Conservation (phyloP, 2,329 filamentous ascomycete genomes). For the Teratosphaeria pseudoeucalypti region DNA sequence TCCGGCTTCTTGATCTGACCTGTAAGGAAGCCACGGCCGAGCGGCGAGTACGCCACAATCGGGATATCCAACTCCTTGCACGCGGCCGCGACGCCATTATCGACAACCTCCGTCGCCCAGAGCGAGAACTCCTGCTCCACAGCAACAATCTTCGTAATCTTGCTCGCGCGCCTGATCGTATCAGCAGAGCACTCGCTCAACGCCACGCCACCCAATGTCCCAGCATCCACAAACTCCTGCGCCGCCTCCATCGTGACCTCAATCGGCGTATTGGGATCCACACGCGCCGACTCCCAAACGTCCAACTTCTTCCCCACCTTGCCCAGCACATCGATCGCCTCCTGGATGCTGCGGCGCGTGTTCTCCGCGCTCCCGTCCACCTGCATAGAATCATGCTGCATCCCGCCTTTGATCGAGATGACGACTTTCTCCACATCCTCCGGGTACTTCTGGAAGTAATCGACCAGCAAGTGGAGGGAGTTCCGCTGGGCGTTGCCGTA, state of each 20-base stretch:
- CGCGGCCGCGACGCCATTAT: slow-evolving; percentile 46
- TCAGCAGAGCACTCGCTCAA: slow-evolving; percentile 37
- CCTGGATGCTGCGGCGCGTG: slow-evolving; percentile 34
- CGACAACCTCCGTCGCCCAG: slow-evolving; percentile 46
- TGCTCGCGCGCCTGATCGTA: slow-evolving; percentile 38
- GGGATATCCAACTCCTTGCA: slow-evolving; percentile 57
- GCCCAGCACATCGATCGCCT: slow-evolving; percentile 33
- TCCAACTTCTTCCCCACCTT: slow-evolving; percentile 39
- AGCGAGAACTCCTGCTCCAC: slow-evolving; percentile 54
- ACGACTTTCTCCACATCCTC: slow-evolving; percentile 41
- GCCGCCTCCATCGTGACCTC: slow-evolving; percentile 36
- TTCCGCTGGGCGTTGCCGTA: slow-evolving; percentile 39
- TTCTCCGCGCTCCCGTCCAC: slow-evolving; percentile 33
- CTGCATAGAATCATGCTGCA: slow-evolving; percentile 23
- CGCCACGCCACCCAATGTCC: slow-evolving; percentile 37
- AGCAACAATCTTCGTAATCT: slow-evolving; percentile 45
- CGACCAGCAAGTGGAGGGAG: slow-evolving; percentile 38
- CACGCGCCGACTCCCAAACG: slow-evolving; percentile 38
- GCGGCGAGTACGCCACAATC: slow-evolving; percentile 61
- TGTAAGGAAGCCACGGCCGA: slow-evolving; percentile 52
- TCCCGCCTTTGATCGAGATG: slow-evolving; percentile 41
- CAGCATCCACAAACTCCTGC: slow-evolving; percentile 25
- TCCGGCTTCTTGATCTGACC: slow-evolving; percentile 40
- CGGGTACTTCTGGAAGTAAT: slow-evolving; percentile 43
- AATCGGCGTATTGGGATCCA: slow-evolving; percentile 34